These are phyloP conservation scores for Ogataea nakhonphanomensis DNA, from an alignment of 805 yeast genomes.

Conservation along the genomic window DNA sequence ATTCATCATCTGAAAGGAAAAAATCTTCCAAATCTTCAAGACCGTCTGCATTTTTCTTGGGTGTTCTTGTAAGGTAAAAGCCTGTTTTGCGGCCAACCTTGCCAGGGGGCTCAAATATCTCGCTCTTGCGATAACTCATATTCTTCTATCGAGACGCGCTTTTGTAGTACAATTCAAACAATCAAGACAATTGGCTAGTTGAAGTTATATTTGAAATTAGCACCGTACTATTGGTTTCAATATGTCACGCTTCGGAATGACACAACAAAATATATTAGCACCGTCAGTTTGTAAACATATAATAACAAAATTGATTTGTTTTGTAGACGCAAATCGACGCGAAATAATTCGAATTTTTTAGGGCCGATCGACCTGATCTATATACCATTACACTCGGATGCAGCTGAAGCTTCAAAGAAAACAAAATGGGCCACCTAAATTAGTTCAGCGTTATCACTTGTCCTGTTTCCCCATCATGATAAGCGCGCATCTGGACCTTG, in stretches of 20 bases:
- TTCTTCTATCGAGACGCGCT: not conserved
- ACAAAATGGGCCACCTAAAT: not conserved
- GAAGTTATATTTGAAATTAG: too few species aligned
- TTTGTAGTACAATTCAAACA: not conserved
- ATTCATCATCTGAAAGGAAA: constrained; percentile 50
- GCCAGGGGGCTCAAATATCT: constrained; percentile 46
- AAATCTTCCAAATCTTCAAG: constrained; percentile 71
- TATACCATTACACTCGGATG: constrained; percentile 7
- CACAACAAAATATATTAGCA: not conserved
- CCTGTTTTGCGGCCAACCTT: constrained; percentile 67
- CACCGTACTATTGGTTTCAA: not conserved
- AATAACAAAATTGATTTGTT: constrained; percentile 5
- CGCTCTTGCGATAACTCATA: constrained; percentile 33
- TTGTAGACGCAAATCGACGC: constrained; percentile 9
- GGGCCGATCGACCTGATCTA: constrained; percentile 12
- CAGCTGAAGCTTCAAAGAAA: not conserved
- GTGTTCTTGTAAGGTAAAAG: constrained; percentile 31
- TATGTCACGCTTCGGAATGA: not conserved
- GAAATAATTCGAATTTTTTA: constrained; percentile 1
- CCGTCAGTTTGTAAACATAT: constrained; percentile 8
- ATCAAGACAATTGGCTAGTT: too few species aligned
- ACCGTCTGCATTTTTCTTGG: constrained; percentile 54
- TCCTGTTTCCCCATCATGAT: constrained; percentile 60
- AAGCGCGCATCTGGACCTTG: constrained; percentile 75
- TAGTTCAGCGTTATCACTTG: constrained; percentile 21